Percentiles rank a stretch among this genome's conserved stretches.
phyloP scores from a whole-genome alignment of 257 asterid genomes.

The Eustoma russellianum region DNA sequence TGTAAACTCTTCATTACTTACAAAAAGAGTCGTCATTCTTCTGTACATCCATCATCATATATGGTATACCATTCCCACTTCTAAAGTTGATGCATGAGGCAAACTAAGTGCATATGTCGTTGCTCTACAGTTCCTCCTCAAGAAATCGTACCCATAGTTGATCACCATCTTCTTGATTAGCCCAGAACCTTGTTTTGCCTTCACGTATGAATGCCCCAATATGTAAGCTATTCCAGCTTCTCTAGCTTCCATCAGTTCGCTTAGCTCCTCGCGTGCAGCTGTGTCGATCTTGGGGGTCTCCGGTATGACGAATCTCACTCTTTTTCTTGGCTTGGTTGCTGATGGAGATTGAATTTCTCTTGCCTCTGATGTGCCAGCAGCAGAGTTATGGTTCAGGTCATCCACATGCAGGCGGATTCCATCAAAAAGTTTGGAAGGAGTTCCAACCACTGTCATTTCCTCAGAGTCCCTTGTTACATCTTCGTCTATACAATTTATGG shows the following conservation, averaged over 20 bases:
- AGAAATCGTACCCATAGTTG: conserved; percentile 69
- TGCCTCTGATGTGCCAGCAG: conserved; percentile 39
- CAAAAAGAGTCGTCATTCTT: conserved; percentile 3
- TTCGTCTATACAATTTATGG: conserved; percentile 13
- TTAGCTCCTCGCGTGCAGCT: conserved; percentile 44
- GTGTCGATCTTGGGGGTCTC: conserved; percentile 49
- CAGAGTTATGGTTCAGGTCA: conserved; percentile 9
- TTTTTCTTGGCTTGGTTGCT: conserved; percentile 29
- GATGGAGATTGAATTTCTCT: conserved; percentile 35
- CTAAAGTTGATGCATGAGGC: conserved; percentile 87
- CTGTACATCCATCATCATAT: conserved; percentile 27
- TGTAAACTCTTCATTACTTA: background rate
- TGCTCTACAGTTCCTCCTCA: conserved; percentile 77
- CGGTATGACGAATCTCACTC: conserved; percentile 67
- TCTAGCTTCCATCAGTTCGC: conserved; percentile 76
- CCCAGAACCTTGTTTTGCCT: conserved; percentile 79
- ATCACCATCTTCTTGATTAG: conserved; percentile 56
- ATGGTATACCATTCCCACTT: conserved; percentile 91
- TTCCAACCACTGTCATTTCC: conserved; percentile 66
- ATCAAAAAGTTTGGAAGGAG: conserved; percentile 48
- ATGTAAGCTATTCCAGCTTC: conserved; percentile 84
- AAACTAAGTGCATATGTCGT: conserved; percentile 49
- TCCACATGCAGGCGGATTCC: conserved; percentile 40
- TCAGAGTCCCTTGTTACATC: conserved; percentile 17
- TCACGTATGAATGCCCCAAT: conserved; percentile 74